These are phyloP conservation scores for Rhizophora mangle DNA, from an alignment of 345 rosid species.

Conservation along the genomic window DNA sequence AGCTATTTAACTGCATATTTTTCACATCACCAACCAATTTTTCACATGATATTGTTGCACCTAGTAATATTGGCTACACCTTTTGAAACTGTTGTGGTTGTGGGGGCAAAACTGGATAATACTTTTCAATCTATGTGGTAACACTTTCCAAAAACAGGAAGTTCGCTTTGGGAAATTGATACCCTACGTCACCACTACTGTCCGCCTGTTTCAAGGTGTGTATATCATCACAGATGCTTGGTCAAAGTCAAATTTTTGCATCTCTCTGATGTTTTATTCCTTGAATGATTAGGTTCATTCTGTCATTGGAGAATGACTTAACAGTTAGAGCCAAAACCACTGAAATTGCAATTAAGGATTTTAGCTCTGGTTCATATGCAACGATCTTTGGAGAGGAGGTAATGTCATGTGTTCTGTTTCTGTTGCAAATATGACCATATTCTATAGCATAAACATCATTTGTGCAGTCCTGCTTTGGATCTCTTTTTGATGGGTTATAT, in stretches of 20 bases:
- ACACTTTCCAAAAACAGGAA: slow-evolving; percentile 42
- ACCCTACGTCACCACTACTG: slow-evolving; percentile 84
- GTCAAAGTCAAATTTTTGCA: not conserved
- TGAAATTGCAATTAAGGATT: slow-evolving; percentile 64
- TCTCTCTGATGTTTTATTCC: not conserved
- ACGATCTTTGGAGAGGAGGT: slow-evolving; percentile 95
- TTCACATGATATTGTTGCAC: too few relatives aligned
- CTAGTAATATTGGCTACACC: too few relatives aligned
- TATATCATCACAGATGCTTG: not conserved
- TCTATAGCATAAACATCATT: not conserved
- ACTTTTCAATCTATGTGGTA: not conserved
- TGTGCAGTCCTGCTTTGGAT: not conserved
- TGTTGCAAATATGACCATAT: not conserved
- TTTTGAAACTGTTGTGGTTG: too few relatives aligned
- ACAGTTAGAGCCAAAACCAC: slow-evolving; percentile 78
- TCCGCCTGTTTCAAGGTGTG: slow-evolving; percentile 89
- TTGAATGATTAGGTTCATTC: slow-evolving; percentile 53
- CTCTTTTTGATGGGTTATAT: too few relatives aligned
- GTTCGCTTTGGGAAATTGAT: slow-evolving; percentile 96
- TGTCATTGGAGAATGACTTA: slow-evolving; percentile 82
- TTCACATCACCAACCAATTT: too few relatives aligned
- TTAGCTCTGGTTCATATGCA: slow-evolving; percentile 83
- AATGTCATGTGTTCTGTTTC: slow-evolving; percentile 10
- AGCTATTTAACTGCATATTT: too few relatives aligned
- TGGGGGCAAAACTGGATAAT: not conserved